A percentile compares a stretch with the other conserved stretches of the same genome.
Conservation (phyloP, 2,329 filamentous ascomycete genomes). For the Apiospora saccharicola region DNA sequence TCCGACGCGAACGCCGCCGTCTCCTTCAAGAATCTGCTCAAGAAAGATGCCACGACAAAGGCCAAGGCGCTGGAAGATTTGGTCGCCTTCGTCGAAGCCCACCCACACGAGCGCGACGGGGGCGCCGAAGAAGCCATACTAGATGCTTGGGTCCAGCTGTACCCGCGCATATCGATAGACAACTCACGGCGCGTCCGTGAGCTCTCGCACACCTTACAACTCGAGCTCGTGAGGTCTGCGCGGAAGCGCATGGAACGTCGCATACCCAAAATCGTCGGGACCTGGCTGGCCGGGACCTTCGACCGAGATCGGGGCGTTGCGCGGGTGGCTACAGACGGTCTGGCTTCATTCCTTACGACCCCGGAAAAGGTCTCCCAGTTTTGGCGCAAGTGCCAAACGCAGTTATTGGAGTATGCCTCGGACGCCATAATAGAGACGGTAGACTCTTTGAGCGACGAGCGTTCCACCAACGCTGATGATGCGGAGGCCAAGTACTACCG, state of each 20-base stretch:
- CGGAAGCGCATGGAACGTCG: slow-evolving; percentile 86
- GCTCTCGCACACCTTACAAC: slow-evolving; percentile 79
- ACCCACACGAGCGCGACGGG: slow-evolving; percentile 60
- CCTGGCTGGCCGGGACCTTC: slow-evolving; percentile 91
- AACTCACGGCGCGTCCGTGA: slow-evolving; percentile 88
- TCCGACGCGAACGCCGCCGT: slow-evolving; percentile 85
- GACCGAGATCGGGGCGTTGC: slow-evolving; percentile 83
- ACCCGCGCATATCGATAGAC: slow-evolving; percentile 90
- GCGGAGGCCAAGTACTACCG: slow-evolving; percentile 85
- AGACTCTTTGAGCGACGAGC: slow-evolving; percentile 86
- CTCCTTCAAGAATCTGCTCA: slow-evolving; percentile 89
- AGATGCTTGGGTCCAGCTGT: slow-evolving; percentile 89
- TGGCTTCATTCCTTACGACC: slow-evolving; percentile 77
- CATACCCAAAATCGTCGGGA: slow-evolving; percentile 78
- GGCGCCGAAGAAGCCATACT: slow-evolving; percentile 83
- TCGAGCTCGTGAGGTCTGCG: slow-evolving; percentile 64
- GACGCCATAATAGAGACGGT: slow-evolving; percentile 83
- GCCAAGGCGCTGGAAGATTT: slow-evolving; percentile 90
- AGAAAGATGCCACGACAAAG: slow-evolving; percentile 93
- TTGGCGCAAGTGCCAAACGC: slow-evolving; percentile 80
- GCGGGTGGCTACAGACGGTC: slow-evolving; percentile 78
- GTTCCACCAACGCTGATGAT: slow-evolving; percentile 84
- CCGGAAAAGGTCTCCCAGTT: slow-evolving; percentile 80
- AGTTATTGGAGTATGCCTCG: slow-evolving; percentile 83
- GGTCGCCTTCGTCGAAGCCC: slow-evolving; percentile 66